Percentiles rank a stretch among this genome's conserved stretches.
Conservation (phyloP, 345 rosid genomes). For the Cochlearia excelsa region DNA sequence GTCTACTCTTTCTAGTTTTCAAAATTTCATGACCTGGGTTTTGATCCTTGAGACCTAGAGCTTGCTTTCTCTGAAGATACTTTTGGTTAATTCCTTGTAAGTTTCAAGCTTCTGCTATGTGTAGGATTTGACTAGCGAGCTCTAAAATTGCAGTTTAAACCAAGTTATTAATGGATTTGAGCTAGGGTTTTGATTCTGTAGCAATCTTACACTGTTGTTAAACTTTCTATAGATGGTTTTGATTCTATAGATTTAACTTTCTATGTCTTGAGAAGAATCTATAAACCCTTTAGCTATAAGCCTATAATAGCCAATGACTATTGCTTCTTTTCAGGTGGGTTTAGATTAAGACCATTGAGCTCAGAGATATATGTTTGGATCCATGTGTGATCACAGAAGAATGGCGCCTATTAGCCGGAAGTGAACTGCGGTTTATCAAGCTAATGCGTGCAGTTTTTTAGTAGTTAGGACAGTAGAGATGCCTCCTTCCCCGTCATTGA, state of each 20-base stretch:
- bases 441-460: constrained; percentile 5
- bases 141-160: constrained; percentile 7
- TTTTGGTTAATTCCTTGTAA: constrained; percentile 18
- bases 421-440: constrained; percentile 24
- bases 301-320: no score
- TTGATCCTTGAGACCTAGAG: constrained; percentile 21
- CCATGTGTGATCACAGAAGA: constrained; percentile 23
- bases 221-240: background rate
- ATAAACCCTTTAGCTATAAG: no score
- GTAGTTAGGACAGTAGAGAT: constrained; percentile 41
- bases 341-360: background rate
- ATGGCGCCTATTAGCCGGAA: constrained; percentile 19
- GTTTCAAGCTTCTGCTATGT: constrained; percentile 20
- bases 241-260: constrained; percentile 14
- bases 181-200: constrained; percentile 6
- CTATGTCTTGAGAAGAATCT: background rate
- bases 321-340: background rate
- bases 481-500: constrained; percentile 90
- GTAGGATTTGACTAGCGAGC: constrained; percentile 7
- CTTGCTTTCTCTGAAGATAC: constrained; percentile 19
- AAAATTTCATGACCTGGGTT: constrained; percentile 26
- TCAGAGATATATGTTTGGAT: background rate
- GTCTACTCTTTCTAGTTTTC: constrained; percentile 7
- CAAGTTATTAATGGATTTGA: background rate
- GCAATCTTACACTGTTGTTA: constrained; percentile 8